Evolutionary conservation across 805 yeast genomes (phyloP), one percentile per base, ranked within the genome.

Genomic region (Lipomyces anomalus): DNA sequence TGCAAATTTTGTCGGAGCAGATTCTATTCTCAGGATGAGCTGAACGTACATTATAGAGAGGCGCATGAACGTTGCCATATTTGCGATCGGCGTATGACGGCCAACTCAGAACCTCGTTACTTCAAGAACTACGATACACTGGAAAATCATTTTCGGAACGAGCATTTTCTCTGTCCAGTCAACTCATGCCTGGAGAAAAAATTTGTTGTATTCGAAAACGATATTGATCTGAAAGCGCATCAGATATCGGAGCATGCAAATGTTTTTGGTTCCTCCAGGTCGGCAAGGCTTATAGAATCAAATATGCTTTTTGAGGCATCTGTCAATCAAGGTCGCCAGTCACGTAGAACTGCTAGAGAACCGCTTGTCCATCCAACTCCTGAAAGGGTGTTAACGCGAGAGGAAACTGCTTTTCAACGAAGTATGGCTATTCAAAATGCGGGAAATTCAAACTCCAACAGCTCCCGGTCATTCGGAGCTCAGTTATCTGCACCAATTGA

Each of bases 131-230:
- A 90, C 61, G 82, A 82, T 37, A 70, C 78, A 33, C 70, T 92
- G 44, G 83, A 79, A 56, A 68, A 69, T 13, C 99, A 92, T 68
- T 92, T 92, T 65, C 71, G 69, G 55, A 63, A 60, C 3, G 78
- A 73, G 35, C 99, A 92, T 64, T 86, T 70, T 63, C 78, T 79
- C 13, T 92, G 99, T 67, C 71, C 74, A 26, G 82, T 84, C 17
- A 84, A 77, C 39, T 59, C 74, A 9, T 92, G 99, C 66, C 65
- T 89, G 39, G 97, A 89, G 45, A 80, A 84, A 63, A 84, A 85
- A 61, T 90, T 92, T 66, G 92, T 92, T 20, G 98, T 90, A 1
- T 92, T 92, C 61, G 75, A 81, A 20, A 90, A 87, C 51, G 92
- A 84, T 43, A 65, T 88, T 44, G 97, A 88, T 56, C 70, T 92